phyloP scores from a whole-genome alignment of 139 green algal species.

The Pleodorina starrii region DNA sequence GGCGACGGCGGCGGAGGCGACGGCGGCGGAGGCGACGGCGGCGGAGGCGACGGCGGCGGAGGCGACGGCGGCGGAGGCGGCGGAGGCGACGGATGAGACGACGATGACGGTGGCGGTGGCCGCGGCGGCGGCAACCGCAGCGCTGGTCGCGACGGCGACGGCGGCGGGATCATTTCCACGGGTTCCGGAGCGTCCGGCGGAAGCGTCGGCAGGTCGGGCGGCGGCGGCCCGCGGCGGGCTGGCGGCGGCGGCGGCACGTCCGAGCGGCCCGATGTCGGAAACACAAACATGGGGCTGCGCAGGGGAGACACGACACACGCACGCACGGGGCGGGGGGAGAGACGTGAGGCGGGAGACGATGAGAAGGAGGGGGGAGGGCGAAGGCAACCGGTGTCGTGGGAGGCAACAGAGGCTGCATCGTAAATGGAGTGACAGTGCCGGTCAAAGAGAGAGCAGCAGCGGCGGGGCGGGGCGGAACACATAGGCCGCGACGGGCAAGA shows the following conservation, averaged over 20 bases:
- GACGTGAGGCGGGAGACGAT: no score
- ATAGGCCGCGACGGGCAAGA: no score
- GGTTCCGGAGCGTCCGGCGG: slow-evolving; percentile 20
- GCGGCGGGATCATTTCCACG: background rate
- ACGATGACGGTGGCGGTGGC: background rate
- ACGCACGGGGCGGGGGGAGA: no score
- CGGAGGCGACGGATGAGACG: background rate
- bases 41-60: background rate
- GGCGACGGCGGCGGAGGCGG: background rate
- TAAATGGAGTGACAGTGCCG: no score
- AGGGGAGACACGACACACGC: background rate
- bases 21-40: background rate
- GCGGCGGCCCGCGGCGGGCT: background rate
- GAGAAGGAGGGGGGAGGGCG: background rate
- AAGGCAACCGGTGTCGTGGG: no score
- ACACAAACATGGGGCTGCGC: slow-evolving; percentile 28
- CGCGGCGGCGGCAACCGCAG: background rate
- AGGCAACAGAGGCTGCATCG: no score
- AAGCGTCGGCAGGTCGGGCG: slow-evolving; percentile 2
- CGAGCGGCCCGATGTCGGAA: background rate
- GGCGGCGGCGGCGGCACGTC: background rate
- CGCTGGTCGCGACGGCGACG: background rate
- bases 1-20: background rate
- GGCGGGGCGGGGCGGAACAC: no score
- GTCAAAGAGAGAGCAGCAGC: no score